Percentiles rank a stretch among this genome's conserved stretches.
These are phyloP conservation scores for Trichophyton verrucosum DNA, from an alignment of 2,329 filamentous ascomycete genomes.

Conservation along the genomic window DNA sequence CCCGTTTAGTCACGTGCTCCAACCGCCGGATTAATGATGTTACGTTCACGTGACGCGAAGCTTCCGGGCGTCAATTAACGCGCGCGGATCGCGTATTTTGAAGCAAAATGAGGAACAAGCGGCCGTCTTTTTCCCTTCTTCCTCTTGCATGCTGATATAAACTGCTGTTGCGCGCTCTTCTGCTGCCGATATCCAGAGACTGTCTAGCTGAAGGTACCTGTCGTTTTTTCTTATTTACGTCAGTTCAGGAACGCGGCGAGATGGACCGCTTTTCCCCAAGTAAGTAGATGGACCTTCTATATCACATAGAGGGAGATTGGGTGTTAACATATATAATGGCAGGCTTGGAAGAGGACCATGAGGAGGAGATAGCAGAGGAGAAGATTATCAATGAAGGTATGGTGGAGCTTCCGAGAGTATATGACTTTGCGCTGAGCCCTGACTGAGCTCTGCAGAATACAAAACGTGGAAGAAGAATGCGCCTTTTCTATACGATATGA, in stretches of 20 bases:
- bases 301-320: neutral
- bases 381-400: slow-evolving; percentile 87
- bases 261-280: slow-evolving; percentile 6
- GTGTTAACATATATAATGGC: neutral
- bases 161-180: neutral
- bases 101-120: neutral
- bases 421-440: neutral
- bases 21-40: neutral
- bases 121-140: neutral
- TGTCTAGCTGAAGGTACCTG: neutral
- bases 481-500: slow-evolving; percentile 96
- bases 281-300: neutral
- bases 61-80: neutral
- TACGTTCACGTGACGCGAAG: neutral
- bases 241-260: neutral
- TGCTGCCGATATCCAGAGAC: neutral
- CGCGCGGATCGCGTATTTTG: neutral
- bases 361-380: slow-evolving; percentile 66
- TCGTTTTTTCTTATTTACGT: neutral
- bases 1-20: neutral
- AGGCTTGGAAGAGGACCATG: slow-evolving; percentile 36
- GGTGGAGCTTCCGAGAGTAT: neutral
- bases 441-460: slow-evolving; percentile 53
- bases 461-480: slow-evolving; percentile 99
- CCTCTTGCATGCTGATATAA: neutral